Conservation (phyloP, 768 basidiomycete genomes). For the Favolaschia claudopus region DNA sequence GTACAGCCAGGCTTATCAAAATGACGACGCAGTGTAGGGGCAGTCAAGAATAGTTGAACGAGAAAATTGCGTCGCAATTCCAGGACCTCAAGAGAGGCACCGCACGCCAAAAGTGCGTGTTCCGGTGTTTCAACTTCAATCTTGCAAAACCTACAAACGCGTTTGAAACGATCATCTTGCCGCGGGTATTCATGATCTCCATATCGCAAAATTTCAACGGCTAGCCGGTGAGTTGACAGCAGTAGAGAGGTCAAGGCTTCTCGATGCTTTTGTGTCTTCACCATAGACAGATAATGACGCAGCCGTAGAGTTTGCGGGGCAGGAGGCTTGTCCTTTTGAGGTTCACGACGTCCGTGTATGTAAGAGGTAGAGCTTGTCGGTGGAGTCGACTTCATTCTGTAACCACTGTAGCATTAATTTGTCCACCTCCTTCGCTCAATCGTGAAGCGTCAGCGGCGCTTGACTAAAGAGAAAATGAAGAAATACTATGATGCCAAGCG, state of each 20-base stretch:
- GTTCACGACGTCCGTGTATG: conserved; percentile 14
- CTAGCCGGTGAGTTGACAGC: conserved; percentile 8
- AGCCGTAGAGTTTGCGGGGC: background rate
- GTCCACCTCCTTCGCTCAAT: background rate
- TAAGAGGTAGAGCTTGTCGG: conserved; percentile 19
- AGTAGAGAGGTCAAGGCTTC: conserved; percentile 2
- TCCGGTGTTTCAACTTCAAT: conserved; percentile 11
- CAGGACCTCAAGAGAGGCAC: background rate
- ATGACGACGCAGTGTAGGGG: background rate
- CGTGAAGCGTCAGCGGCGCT: too few relatives aligned
- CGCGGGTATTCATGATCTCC: conserved; percentile 2
- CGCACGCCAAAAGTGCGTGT: background rate
- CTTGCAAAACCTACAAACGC: conserved; percentile 12
- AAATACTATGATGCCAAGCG: too few relatives aligned
- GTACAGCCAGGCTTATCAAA: too few relatives aligned
- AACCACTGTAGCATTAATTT: conserved; percentile 3
- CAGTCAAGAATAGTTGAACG: background rate
- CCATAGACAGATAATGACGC: conserved; percentile 16
- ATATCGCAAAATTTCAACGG: conserved; percentile 13
- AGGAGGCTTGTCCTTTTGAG: conserved; percentile 8
- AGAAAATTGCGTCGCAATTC: background rate
- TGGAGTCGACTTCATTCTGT: conserved; percentile 1
- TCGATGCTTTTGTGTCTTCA: background rate
- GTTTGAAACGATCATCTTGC: background rate
- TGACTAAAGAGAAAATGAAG: too few relatives aligned